A percentile compares a stretch with the other conserved stretches of the same genome.
phyloP scores from a whole-genome alignment of 2,329 filamentous ascomycete genomes.

The Penicillium polonicum region DNA sequence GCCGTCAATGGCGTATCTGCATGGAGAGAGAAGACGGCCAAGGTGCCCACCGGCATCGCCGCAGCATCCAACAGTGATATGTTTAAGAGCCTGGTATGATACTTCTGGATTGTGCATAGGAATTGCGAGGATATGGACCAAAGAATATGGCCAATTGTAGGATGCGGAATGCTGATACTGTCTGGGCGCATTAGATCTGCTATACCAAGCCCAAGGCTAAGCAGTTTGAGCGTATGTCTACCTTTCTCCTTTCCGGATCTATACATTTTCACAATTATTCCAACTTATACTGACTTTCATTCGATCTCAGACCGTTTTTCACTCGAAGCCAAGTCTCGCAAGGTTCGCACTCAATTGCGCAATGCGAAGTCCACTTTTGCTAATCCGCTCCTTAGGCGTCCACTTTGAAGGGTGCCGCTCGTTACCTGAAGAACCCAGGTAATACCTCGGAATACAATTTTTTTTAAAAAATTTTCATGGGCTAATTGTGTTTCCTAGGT shows the following conservation, averaged over 20 bases:
- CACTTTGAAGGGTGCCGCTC: slow-evolving; percentile 80
- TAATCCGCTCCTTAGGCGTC: slow-evolving; percentile 50
- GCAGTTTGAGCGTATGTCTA: slow-evolving; percentile 75
- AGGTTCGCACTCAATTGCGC: slow-evolving; percentile 29
- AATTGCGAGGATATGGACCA: background rate
- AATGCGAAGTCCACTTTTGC: background rate
- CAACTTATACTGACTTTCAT: background rate
- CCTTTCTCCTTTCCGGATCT: background rate
- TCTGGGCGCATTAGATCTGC: slow-evolving; percentile 34
- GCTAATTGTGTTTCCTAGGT: slow-evolving; percentile 36
- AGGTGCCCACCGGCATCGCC: slow-evolving; percentile 71
- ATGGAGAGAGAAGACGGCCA: slow-evolving; percentile 66
- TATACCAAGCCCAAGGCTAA: slow-evolving; percentile 71
- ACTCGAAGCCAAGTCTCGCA: slow-evolving; percentile 57
- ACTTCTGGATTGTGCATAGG: slow-evolving; percentile 2
- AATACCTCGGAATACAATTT: slow-evolving; percentile 8
- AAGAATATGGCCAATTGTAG: background rate
- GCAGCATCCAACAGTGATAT: slow-evolving; percentile 74
- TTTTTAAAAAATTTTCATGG: background rate
- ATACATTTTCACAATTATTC: background rate
- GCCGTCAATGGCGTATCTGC: slow-evolving; percentile 66
- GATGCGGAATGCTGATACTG: slow-evolving; percentile 13
- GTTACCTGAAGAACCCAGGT: slow-evolving; percentile 72
- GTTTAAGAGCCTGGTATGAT: slow-evolving; percentile 71
- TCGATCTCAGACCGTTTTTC: slow-evolving; percentile 54